A percentile compares a stretch with the other conserved stretches of the same genome.
These are phyloP conservation scores for Phytophthora rubi DNA, from an alignment of 352 stramenopile species.

Conservation along the genomic window DNA sequence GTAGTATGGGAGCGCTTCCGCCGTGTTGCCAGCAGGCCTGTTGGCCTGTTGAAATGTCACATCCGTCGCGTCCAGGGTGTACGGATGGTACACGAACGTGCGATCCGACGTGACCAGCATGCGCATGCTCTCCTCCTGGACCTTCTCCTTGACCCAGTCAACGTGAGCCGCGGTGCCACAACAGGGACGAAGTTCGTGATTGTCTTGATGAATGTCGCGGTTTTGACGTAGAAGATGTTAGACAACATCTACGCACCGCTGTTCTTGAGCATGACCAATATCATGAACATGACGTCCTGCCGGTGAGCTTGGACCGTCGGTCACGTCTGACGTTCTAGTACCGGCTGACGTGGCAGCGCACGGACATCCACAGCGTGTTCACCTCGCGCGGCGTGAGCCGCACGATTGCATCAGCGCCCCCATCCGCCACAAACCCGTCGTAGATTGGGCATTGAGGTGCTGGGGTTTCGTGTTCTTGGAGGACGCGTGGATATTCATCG, in stretches of 20 bases:
- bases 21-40: not conserved
- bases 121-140: not conserved
- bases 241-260: constrained; percentile 6
- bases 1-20: too few relatives aligned
- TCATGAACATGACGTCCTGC: not conserved
- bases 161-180: not conserved
- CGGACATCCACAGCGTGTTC: not conserved
- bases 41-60: not conserved
- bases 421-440: constrained; percentile 1
- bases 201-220: constrained; percentile 4
- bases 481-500: not conserved
- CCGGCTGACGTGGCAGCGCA: not conserved
- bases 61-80: too few relatives aligned
- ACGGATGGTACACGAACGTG: too few relatives aligned
- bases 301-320: not conserved
- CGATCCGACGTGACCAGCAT: too few relatives aligned
- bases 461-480: not conserved
- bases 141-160: not conserved
- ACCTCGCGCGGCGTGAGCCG: not conserved
- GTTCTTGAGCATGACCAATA: not conserved
- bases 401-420: not conserved
- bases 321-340: constrained; percentile 16
- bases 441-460: not conserved
- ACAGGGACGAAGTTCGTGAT: constrained; percentile 3
- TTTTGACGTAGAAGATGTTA: not conserved